These are phyloP conservation scores for Graphilbum fragrans DNA, from an alignment of 2,329 filamentous ascomycete species.

Conservation along the genomic window DNA sequence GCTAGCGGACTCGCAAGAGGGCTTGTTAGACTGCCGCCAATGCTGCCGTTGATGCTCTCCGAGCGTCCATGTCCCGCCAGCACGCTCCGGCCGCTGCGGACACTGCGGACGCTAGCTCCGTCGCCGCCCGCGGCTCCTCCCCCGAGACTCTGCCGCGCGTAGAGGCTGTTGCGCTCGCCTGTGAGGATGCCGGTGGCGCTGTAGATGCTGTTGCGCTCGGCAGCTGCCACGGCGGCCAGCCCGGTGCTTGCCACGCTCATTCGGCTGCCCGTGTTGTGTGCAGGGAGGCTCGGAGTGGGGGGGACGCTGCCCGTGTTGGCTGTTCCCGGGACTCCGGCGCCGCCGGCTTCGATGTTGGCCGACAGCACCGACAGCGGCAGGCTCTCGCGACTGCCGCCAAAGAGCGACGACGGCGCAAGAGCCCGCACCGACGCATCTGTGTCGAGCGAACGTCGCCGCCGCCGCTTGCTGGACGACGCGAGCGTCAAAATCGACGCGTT, in stretches of 20 bases:
- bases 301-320: slow-evolving; percentile 16
- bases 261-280: slow-evolving; percentile 35
- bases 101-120: slow-evolving; percentile 67
- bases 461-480: slow-evolving; percentile 69
- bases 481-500: slow-evolving; percentile 79
- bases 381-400: slow-evolving; percentile 70
- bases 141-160: slow-evolving; percentile 32
- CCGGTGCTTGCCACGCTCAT: slow-evolving; percentile 13
- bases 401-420: slow-evolving; percentile 70
- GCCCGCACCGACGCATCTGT: slow-evolving; percentile 78
- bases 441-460: slow-evolving; percentile 67
- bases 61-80: slow-evolving; percentile 64
- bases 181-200: slow-evolving; percentile 57
- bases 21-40: slow-evolving; percentile 44
- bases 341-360: slow-evolving; percentile 47
- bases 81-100: slow-evolving; percentile 72
- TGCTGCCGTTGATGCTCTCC: slow-evolving; percentile 71
- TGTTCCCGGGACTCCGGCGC: too few relatives aligned
- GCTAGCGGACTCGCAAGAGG: slow-evolving; percentile 45
- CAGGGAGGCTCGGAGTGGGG: slow-evolving; percentile 26
- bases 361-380: slow-evolving; percentile 69
- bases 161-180: slow-evolving; percentile 72
- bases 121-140: slow-evolving; percentile 21
- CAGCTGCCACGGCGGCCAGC: slow-evolving; percentile 15
- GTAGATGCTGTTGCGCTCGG: slow-evolving; percentile 71